Conservation (phyloP, 768 basidiomycete genomes). For the Jaapia argillacea region DNA sequence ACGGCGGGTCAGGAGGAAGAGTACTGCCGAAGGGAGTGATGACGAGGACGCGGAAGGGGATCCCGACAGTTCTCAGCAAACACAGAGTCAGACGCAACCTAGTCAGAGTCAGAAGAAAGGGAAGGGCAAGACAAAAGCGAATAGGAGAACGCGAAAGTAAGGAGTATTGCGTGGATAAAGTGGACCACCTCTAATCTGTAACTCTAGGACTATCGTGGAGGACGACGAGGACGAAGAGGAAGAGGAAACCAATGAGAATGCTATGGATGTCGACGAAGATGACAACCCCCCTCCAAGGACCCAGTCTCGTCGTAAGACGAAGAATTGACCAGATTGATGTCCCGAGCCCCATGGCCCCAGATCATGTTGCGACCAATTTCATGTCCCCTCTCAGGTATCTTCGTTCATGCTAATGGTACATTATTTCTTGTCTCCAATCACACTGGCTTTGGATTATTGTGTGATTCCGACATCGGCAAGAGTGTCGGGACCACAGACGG, state of each 20-base stretch:
- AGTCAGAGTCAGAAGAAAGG: slow-evolving; percentile 11
- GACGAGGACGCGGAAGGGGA: slow-evolving; percentile 34
- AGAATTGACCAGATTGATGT: too few species aligned
- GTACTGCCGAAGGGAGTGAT: slow-evolving; percentile 24
- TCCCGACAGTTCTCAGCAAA: slow-evolving; percentile 14
- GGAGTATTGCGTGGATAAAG: background rate
- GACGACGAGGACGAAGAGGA: slow-evolving; percentile 12
- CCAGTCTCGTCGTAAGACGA: too few species aligned
- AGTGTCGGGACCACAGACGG: too few species aligned
- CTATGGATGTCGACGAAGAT: slow-evolving; percentile 38
- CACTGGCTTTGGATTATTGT: too few species aligned
- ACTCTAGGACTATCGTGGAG: slow-evolving; percentile 4
- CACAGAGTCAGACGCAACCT: slow-evolving; percentile 15
- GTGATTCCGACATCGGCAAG: too few species aligned
- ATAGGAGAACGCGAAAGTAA: background rate
- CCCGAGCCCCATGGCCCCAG: too few species aligned
- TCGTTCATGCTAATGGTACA: too few species aligned
- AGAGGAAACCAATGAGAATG: slow-evolving; percentile 18
- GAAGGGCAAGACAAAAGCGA: slow-evolving; percentile 12
- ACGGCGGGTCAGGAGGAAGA: slow-evolving; percentile 8
- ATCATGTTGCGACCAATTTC: too few species aligned
- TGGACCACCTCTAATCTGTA: background rate
- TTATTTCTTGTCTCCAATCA: too few species aligned
- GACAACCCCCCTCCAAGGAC: too few species aligned
- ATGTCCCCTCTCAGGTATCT: too few species aligned